Evolutionary conservation across 2,329 filamentous ascomycete species (phyloP).

Genomic region (Aspergillus sp.): DNA sequence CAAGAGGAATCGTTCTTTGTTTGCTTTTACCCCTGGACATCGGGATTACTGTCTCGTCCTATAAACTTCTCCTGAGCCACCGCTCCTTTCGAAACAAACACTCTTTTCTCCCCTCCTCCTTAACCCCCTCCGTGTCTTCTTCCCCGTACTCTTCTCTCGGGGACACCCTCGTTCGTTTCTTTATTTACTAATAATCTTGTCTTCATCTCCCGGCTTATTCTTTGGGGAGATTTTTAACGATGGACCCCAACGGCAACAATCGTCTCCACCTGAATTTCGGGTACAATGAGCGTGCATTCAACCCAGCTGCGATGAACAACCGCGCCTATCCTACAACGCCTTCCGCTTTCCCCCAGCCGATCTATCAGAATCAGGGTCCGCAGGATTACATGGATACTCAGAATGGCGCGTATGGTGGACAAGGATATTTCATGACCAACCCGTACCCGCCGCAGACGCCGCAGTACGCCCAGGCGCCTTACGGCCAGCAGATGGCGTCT

Average conservation of each 20-base stretch:
- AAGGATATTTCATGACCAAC: conserved; percentile 57
- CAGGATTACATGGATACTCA: conserved; percentile 55
- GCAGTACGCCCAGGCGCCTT: conserved; percentile 44
- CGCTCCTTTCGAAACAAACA: conserved; percentile 19
- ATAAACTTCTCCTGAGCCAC: conserved; percentile 21
- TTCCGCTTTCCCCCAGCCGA: conserved; percentile 91
- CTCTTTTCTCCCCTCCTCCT: conserved; percentile 8
- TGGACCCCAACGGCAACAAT: conserved; percentile 50
- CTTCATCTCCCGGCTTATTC: conserved; percentile 10
- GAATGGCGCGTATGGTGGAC: conserved; percentile 32
- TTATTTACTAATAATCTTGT: not conserved
- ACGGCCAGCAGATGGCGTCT: conserved; percentile 49
- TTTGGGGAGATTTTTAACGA: conserved; percentile 46
- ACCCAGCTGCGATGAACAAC: conserved; percentile 50
- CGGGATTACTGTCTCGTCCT: conserved; percentile 6
- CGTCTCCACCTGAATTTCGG: conserved; percentile 44
- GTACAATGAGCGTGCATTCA: conserved; percentile 58
- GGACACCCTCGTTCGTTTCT: conserved; percentile 1
- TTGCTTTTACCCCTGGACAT: not conserved
- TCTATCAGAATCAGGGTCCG: conserved; percentile 56
- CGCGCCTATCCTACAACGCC: conserved; percentile 79
- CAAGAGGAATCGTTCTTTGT: not conserved
- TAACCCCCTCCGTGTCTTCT: conserved; percentile 4
- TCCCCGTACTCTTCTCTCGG: conserved; percentile 5
- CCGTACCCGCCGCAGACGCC: conserved; percentile 49